Evolutionary conservation across 2,329 filamentous ascomycete species (phyloP).

Genomic region (Ceratocystis ficicola): DNA sequence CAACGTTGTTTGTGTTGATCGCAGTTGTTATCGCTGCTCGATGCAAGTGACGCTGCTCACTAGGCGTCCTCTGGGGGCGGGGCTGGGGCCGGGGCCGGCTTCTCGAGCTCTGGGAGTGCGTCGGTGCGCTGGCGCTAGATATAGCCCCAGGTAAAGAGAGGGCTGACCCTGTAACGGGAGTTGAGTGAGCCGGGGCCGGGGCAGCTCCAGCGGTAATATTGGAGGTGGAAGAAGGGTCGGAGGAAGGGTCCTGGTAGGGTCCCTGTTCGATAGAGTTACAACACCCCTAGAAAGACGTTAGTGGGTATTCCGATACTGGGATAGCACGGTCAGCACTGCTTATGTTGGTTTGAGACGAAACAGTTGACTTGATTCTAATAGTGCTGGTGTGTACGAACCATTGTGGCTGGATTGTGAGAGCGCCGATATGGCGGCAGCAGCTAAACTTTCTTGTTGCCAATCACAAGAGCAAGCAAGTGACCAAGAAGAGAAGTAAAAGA

Average conservation of each 20-base stretch:
- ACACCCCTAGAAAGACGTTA: slow-evolving; percentile 12
- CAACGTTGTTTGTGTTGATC: background rate
- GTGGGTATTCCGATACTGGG: background rate
- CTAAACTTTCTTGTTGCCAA: background rate
- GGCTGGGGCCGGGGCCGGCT: background rate
- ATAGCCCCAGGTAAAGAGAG: background rate
- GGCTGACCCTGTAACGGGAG: background rate
- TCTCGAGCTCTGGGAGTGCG: background rate
- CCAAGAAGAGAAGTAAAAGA: slow-evolving; percentile 1
- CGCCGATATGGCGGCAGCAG: background rate
- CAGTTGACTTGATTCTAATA: background rate
- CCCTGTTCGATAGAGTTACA: slow-evolving; percentile 10
- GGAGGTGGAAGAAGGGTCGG: slow-evolving; percentile 6
- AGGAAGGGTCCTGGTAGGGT: slow-evolving; percentile 2
- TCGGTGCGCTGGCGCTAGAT: background rate
- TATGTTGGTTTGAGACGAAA: background rate
- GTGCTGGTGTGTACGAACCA: background rate
- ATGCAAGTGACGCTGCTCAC: background rate
- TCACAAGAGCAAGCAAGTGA: background rate
- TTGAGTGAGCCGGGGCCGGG: background rate
- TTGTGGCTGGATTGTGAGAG: background rate
- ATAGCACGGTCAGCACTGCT: background rate
- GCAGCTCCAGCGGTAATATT: slow-evolving; percentile 2
- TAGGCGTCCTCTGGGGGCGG: background rate
- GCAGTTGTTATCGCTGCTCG: background rate